phyloP scores from a whole-genome alignment of 2,329 filamentous ascomycete species.

The Alternaria sp. region DNA sequence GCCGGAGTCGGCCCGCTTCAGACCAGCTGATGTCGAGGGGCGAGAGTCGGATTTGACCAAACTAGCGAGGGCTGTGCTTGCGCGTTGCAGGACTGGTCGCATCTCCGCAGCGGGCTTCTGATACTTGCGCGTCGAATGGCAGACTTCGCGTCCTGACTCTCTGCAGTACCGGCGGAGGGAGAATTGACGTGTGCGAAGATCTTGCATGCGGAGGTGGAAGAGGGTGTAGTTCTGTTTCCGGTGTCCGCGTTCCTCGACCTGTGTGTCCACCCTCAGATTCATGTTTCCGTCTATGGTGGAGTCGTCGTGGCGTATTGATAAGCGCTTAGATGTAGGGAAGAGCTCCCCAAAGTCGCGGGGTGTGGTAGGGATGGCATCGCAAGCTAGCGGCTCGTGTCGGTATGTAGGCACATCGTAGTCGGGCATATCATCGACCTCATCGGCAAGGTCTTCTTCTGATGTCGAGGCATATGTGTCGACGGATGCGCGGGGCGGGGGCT shows the following conservation, averaged over 20 bases:
- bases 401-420: conserved; percentile 68
- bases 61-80: conserved; percentile 66
- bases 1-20: conserved; percentile 67
- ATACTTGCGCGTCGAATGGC: conserved; percentile 79
- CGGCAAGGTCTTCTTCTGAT: conserved; percentile 66
- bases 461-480: conserved; percentile 83
- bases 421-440: conserved; percentile 55
- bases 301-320: conserved; percentile 90
- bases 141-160: conserved; percentile 91
- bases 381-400: conserved; percentile 67
- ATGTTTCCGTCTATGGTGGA: conserved; percentile 91
- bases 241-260: conserved; percentile 66
- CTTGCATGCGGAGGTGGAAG: conserved; percentile 95
- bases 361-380: conserved; percentile 76
- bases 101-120: conserved; percentile 62
- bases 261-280: conserved; percentile 89
- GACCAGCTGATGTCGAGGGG: conserved; percentile 50
- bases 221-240: conserved; percentile 74
- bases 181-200: conserved; percentile 85
- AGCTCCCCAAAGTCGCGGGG: conserved; percentile 82
- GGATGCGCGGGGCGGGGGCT: conserved; percentile 61
- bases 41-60: conserved; percentile 65
- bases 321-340: conserved; percentile 83
- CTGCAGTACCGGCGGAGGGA: conserved; percentile 91
- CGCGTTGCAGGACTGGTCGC: conserved; percentile 63